Percentiles rank a stretch among this genome's conserved stretches.
phyloP scores from a whole-genome alignment of 2,329 filamentous ascomycete species.

The Fusarium proliferatum region DNA sequence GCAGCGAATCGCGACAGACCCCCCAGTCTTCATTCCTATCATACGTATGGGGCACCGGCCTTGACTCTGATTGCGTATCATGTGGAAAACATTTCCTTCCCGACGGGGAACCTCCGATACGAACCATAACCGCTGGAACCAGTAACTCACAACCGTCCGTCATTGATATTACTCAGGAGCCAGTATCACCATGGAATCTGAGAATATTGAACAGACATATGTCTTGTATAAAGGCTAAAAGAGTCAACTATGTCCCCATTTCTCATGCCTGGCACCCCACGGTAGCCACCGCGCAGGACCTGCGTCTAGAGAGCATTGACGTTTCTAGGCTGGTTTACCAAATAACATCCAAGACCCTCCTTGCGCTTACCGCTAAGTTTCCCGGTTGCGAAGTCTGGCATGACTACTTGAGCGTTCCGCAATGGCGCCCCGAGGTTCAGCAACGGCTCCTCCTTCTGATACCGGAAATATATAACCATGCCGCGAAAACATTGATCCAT shows the following conservation, averaged over 20 bases:
- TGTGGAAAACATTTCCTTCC: background rate
- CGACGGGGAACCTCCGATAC: background rate
- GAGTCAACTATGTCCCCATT: background rate
- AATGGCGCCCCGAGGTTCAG: background rate
- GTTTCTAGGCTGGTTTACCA: background rate
- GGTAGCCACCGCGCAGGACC: background rate
- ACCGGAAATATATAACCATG: background rate
- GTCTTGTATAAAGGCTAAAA: background rate
- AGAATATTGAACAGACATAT: background rate
- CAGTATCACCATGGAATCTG: background rate
- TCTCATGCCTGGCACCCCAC: background rate
- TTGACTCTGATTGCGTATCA: background rate
- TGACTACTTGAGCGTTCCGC: background rate
- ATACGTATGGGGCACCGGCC: background rate
- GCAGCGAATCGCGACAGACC: background rate
- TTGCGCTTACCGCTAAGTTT: background rate
- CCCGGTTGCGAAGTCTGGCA: background rate
- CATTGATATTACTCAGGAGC: background rate
- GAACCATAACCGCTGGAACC: background rate
- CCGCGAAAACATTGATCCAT: background rate
- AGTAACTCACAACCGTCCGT: background rate
- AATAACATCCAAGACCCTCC: background rate
- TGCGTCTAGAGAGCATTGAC: background rate
- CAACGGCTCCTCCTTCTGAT: background rate
- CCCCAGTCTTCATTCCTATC: background rate